Evolutionary conservation across 768 basidiomycete genomes (phyloP), one percentile per base, ranked within the genome.

Genomic region (Lactarius quietus): DNA sequence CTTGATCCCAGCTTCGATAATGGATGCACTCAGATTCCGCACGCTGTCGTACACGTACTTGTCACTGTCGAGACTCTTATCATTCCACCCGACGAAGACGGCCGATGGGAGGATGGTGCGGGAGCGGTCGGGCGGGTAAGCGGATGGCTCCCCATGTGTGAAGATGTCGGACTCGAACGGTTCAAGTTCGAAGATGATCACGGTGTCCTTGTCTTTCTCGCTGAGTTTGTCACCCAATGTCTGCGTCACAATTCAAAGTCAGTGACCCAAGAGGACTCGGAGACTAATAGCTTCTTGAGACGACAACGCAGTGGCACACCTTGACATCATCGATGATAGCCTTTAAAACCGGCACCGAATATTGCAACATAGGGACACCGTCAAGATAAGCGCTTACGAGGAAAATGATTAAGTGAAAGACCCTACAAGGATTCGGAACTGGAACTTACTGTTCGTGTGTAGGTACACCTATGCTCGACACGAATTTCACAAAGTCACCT

Each of bases 291-390:
- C 41, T n/a, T n/a, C n/a, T 48, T 23, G 23, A 38, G 23, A 26
- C 26, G 55, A 45, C 45, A 51, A 14, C 36, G 57, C 26, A 23
- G 20, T 15, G 4, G 65, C 74, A 28, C 67, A 77, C 82, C 39
- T 73, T 70, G 14, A 79, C 78, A 70, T 84, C 80, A 60, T 83
- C 82, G 2, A 76, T 58, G 36, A 84, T 74, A 1, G 78, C 78
- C 2, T 79, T 70, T 20, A 84, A 1, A 17, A 33, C 18, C 8
- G 53, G 31, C 26, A 3, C 53, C 1, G 53, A 23, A 15, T 54
- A 54, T 6, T 29, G 29, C 26, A 33, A 29, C 29, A 54, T 7
- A 7, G 53, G 53, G 14, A 54, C 28, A 17, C 53, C 53, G 14
- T 54, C 29, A 15, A 31, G 3, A n/a, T 29, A 54, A 29, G 6